Base-by-base conservation (phyloP, 2,329 filamentous ascomycete species). In the Aspergillus tamarii region DNA sequence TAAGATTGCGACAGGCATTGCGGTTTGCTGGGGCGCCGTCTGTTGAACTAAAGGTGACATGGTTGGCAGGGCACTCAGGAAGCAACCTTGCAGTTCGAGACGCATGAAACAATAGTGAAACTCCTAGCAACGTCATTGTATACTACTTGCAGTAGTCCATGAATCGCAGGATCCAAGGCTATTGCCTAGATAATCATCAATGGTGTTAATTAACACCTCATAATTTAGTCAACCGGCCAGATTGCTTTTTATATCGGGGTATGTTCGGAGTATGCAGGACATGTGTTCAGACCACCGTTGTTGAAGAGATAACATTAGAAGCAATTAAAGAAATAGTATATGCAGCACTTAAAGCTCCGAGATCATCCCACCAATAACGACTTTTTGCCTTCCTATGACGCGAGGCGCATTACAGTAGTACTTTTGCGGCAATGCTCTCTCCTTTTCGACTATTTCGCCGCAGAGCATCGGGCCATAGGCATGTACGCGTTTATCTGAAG, bases 71-170 rank as follows among this genome's bases (percentile, higher is more conserved):
- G 43, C 26, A 45, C 19, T 32, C 14, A 43, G 30, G 52, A 14
- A 23, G 45, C 23, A 30, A 34, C 34, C 58, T 54, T 26, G 36
- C 36, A 4, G 36, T 53, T 45, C 30, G 11, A 41, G 39, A 21
- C 30, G 39, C 48, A 58, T 65, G 63, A 67, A 65, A 67, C 65
- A 65, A 32, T 62, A 39, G 61, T 65, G 65, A 65, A 61, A 67
- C 65, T 45, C 30, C 41, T 60, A 53, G 59, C 36, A 39, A 26
- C 52, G 52, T 55, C 52, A 55, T 36, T 36, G 21, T 26, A 14
- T 55, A 21, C 14, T 26, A 55, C 21, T 23, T 55, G 52, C 34
- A 39, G 10, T 55, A 39, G 52, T 9, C n/a, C 11, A 14, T 55
- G 12, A 10, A 36, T 55, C 28, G n/a, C 32, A 36, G 21, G n/a